phyloP scores from a whole-genome alignment of 1,284 basidiomycete genomes.

The Cystobasidiaceae sp. region DNA sequence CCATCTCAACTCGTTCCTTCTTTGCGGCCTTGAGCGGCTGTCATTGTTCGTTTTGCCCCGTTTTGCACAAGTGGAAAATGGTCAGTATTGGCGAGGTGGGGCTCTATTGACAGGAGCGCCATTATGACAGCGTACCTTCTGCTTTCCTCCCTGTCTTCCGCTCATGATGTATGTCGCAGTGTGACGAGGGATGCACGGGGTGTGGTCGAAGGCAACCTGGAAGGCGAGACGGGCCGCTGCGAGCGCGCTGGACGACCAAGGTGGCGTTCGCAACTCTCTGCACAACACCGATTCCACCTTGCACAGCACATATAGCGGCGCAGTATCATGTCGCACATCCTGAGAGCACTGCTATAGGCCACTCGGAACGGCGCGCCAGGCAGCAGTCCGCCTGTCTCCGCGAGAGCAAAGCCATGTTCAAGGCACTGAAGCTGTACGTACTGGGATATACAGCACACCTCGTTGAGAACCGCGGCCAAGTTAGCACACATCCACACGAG shows the following conservation, averaged over 20 bases:
- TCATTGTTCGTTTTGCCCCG: too few relatives aligned
- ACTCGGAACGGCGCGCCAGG: background rate
- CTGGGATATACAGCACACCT: background rate
- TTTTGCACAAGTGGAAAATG: too few relatives aligned
- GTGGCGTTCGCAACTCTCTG: too few relatives aligned
- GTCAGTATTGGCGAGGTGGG: too few relatives aligned
- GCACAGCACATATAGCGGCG: too few relatives aligned
- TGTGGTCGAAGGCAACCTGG: too few relatives aligned
- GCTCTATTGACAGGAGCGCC: too few relatives aligned
- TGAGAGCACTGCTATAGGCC: background rate
- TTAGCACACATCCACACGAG: background rate
- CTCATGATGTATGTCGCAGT: background rate
- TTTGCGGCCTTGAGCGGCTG: conserved; percentile 25
- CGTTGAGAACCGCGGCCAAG: background rate
- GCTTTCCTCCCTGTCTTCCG: background rate
- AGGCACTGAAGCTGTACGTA: conserved; percentile 13
- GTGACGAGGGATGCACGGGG: background rate
- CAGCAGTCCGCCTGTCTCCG: background rate
- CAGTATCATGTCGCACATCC: too few relatives aligned
- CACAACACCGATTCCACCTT: too few relatives aligned
- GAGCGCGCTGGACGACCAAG: too few relatives aligned
- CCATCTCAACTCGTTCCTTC: conserved; percentile 18
- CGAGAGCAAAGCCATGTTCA: conserved; percentile 8
- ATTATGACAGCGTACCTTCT: background rate
- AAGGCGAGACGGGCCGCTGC: too few relatives aligned